A percentile compares a stretch with the other conserved stretches of the same genome.
phyloP scores from a whole-genome alignment of 2,329 filamentous ascomycete species.

The Colletotrichum melonis region DNA sequence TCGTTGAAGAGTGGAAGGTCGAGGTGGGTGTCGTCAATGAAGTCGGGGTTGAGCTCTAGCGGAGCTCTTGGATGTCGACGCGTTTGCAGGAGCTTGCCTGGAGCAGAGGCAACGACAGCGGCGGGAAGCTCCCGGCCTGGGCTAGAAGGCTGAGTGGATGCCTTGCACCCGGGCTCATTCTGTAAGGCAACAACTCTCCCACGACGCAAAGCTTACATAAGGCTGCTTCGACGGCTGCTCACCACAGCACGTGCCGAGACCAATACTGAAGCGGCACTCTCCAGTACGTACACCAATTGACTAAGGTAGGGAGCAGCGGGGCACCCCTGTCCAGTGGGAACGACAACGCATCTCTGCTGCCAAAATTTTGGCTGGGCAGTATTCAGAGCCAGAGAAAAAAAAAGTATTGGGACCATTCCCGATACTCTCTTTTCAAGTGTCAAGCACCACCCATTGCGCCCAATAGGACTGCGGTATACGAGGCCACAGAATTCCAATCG shows the following conservation, averaged over 20 bases:
- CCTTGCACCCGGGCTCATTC: conserved; percentile 40
- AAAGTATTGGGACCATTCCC: conserved; percentile 22
- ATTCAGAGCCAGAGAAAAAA: conserved; percentile 25
- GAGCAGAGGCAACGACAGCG: conserved; percentile 44
- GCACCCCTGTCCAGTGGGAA: conserved; percentile 32
- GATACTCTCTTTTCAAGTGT: conserved; percentile 28
- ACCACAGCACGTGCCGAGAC: not conserved
- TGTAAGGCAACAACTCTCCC: conserved; percentile 45
- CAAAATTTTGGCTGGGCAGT: conserved; percentile 30
- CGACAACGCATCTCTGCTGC: conserved; percentile 34
- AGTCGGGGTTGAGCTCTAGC: conserved; percentile 37
- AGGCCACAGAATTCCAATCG: conserved; percentile 34
- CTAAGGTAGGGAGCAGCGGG: conserved; percentile 25
- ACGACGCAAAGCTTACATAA: conserved; percentile 24
- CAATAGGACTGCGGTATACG: conserved; percentile 32
- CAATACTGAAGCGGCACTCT: not conserved
- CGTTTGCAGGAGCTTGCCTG: conserved; percentile 62
- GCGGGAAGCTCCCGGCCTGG: conserved; percentile 40
- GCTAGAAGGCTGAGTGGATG: conserved; percentile 47
- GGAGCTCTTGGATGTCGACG: conserved; percentile 44
- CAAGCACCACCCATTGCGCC: conserved; percentile 31
- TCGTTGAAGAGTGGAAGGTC: conserved; percentile 40
- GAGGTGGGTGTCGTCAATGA: conserved; percentile 26
- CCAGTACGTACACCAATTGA: conserved; percentile 1
- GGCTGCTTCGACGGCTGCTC: not conserved